Evolutionary conservation across 2,329 filamentous ascomycete genomes (phyloP).

Genomic region (Elsinoe necatrix): DNA sequence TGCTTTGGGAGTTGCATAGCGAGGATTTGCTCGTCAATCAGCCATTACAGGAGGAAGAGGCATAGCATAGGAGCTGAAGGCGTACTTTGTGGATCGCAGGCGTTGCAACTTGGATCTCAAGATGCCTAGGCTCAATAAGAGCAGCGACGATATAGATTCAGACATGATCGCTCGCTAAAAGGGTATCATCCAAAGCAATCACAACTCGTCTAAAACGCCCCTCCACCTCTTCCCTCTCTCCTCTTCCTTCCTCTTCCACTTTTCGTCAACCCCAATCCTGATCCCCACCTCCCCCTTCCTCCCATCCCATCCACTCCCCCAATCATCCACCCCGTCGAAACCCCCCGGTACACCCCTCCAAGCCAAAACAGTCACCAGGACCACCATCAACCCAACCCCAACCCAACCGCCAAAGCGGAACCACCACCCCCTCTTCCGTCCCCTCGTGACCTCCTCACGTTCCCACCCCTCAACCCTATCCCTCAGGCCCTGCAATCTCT

Average conservation of each 20-base stretch:
- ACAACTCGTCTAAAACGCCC: conserved; percentile 18
- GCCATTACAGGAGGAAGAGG: neutral
- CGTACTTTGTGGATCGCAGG: neutral
- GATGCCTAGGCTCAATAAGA: neutral
- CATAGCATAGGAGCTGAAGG: neutral
- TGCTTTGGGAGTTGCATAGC: neutral
- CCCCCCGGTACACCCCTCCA: conserved; percentile 13
- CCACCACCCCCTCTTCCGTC: conserved; percentile 39
- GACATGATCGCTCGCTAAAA: neutral
- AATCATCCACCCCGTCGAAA: conserved; percentile 14
- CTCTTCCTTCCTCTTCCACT: conserved; percentile 10
- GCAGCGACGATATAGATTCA: neutral
- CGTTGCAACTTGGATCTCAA: neutral
- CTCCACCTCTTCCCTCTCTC: conserved; percentile 16
- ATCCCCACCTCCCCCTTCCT: conserved; percentile 14
- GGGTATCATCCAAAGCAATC: neutral
- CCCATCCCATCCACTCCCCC: conserved; percentile 9
- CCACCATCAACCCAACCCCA: conserved; percentile 5
- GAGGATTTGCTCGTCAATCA: neutral
- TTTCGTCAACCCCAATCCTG: conserved; percentile 6
- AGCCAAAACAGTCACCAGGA: conserved; percentile 9
- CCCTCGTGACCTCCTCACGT: conserved; percentile 59
- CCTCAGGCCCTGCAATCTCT: conserved; percentile 56
- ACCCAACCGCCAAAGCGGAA: conserved; percentile 1
- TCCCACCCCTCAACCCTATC: conserved; percentile 60